Percentiles rank a stretch among this genome's conserved stretches.
These are phyloP conservation scores for Theobroma cacao DNA, from an alignment of 345 rosid species.

Conservation along the genomic window DNA sequence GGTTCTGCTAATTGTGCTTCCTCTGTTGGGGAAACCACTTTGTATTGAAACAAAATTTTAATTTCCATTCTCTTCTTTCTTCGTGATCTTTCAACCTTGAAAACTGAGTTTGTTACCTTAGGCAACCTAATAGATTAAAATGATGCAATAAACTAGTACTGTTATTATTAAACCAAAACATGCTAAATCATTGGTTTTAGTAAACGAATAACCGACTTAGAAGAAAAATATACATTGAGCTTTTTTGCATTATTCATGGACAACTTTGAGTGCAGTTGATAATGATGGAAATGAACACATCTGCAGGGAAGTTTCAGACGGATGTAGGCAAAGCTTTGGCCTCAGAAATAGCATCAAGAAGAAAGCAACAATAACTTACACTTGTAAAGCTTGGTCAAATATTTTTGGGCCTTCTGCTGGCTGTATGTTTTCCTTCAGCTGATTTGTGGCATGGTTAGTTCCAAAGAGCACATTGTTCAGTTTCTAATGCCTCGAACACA, in stretches of 20 bases:
- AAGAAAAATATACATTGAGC: not conserved
- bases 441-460: not conserved
- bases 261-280: not conserved
- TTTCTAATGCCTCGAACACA: not conserved
- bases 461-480: not conserved
- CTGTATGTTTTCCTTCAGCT: not conserved
- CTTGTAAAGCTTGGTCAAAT: not conserved
- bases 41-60: not conserved
- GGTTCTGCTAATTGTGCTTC: not conserved
- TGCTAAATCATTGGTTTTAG: not conserved
- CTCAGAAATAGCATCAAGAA: slow-evolving; percentile 67
- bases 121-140: not conserved
- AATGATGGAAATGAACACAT: not conserved
- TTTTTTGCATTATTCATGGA: slow-evolving; percentile 1
- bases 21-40: not conserved
- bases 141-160: not conserved
- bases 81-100: not conserved
- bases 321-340: slow-evolving; percentile 94
- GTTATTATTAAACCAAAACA: not conserved
- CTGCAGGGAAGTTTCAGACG: slow-evolving; percentile 83
- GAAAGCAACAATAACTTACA: slow-evolving; percentile 25
- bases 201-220: not conserved
- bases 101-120: not conserved
- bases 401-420: not conserved
- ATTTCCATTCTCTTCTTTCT: not conserved